Evolutionary conservation across 2,329 filamentous ascomycete genomes (phyloP).

Genomic region (Microsporum ferrugineum): DNA sequence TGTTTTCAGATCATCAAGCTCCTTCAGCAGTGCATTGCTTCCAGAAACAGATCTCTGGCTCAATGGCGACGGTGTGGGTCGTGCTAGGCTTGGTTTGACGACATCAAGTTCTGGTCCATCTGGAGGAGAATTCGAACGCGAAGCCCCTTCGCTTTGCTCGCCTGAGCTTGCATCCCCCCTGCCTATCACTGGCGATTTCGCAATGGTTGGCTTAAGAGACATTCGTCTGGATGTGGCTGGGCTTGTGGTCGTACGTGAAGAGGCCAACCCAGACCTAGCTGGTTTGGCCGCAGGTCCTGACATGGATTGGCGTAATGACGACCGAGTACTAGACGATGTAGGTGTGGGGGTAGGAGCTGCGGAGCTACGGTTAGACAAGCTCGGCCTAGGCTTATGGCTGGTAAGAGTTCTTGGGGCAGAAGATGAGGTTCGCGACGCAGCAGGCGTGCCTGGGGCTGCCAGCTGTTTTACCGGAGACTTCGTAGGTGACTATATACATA

Average conservation of each 20-base stretch:
- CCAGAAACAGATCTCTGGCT: slow-evolving; percentile 34
- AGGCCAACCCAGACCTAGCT: slow-evolving; percentile 24
- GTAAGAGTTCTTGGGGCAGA: slow-evolving; percentile 37
- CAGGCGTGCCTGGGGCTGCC: slow-evolving; percentile 39
- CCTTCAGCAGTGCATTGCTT: slow-evolving; percentile 45
- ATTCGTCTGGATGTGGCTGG: slow-evolving; percentile 23
- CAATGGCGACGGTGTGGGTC: slow-evolving; percentile 1
- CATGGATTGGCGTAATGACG: neutral
- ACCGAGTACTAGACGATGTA: slow-evolving; percentile 21
- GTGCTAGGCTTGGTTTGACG: slow-evolving; percentile 1
- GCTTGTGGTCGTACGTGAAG: slow-evolving; percentile 15
- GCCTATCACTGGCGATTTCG: slow-evolving; percentile 20
- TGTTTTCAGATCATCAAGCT: slow-evolving; percentile 78
- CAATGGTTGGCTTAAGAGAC: slow-evolving; percentile 22
- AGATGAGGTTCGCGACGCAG: slow-evolving; percentile 44
- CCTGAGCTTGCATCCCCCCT: slow-evolving; percentile 20
- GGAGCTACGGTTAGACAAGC: slow-evolving; percentile 47
- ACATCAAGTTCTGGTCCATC: slow-evolving; percentile 18
- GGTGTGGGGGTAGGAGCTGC: slow-evolving; percentile 52
- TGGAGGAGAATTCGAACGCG: slow-evolving; percentile 16
- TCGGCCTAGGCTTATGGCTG: slow-evolving; percentile 44
- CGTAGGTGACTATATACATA: slow-evolving; percentile 51
- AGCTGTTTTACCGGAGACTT: slow-evolving; percentile 72
- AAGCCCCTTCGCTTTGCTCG: slow-evolving; percentile 19
- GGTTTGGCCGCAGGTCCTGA: slow-evolving; percentile 21